Conservation (phyloP, 192 early-diverging fungal genomes). For the Chytriomyces sp. region DNA sequence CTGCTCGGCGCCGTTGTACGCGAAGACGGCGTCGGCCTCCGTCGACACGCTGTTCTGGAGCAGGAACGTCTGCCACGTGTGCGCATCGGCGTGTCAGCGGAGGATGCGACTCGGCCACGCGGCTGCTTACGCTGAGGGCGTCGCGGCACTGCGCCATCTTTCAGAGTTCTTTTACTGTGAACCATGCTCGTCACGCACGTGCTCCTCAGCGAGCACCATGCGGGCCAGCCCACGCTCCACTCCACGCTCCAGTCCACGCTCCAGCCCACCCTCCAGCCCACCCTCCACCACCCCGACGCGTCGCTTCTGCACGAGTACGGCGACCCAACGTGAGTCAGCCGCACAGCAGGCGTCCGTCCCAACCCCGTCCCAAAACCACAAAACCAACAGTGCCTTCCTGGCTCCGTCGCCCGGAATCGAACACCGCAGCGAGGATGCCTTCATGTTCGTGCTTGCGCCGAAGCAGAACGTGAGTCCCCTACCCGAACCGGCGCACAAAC, state of each 20-base stretch:
- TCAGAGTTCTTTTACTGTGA: no score
- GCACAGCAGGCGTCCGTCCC: no score
- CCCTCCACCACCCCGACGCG: no score
- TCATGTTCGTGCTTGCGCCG: not conserved
- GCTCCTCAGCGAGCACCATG: no score
- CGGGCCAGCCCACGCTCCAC: no score
- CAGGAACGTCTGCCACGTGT: not conserved
- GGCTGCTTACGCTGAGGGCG: no score
- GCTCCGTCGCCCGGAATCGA: not conserved
- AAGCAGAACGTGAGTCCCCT: not conserved
- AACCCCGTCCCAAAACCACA: not conserved
- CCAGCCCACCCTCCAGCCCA: no score
- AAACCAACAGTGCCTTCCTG: not conserved
- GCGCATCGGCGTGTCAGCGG: not conserved
- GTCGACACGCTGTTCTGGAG: constrained; percentile 8
- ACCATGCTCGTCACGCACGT: no score
- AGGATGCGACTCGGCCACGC: not conserved
- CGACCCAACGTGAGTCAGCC: no score
- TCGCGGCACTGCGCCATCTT: no score
- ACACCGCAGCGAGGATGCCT: constrained; percentile 4
- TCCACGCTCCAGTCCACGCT: no score
- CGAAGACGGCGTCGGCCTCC: constrained; percentile 74
- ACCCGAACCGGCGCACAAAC: not conserved
- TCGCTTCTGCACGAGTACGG: no score
- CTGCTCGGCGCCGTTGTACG: constrained; percentile 73